Base-by-base conservation (phyloP, 2,329 filamentous ascomycete genomes). In the Aquanectria penicillioides region DNA sequence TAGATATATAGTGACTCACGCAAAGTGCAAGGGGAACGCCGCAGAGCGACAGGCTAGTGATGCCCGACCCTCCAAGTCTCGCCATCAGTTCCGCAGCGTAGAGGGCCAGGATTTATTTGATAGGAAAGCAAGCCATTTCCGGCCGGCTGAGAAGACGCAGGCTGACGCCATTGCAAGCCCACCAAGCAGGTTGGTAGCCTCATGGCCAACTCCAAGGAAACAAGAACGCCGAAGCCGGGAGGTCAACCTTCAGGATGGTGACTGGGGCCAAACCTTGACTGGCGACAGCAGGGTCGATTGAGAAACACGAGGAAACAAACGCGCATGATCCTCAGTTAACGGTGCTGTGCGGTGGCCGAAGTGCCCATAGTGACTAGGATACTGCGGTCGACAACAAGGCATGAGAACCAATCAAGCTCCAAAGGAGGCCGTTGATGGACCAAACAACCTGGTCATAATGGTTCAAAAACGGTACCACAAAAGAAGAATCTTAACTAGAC, bases 121-220 rank as follows among this genome's bases (percentile, higher is more conserved):
- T 61, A 52, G 58, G 64, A 62, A 62, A 43, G 41, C 61, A 57
- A 58, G 47, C 22, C 64, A 69, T 65, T 48, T 57, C 62, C 59
- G 25, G 37, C 52, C 28, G 41, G 47, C 28, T 54, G 44, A 40
- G 25, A 34, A 57, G 33, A 55, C 49, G 57, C 29, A 43, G 26
- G 41, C 57, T 72, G 70, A 72, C 70, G 69, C 65, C 70, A 72
- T 71, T 47, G 40, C 58, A 48, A 64, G 52, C 47, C 55, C 28
- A 29, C 58, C 51, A 31, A 40, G 33, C 37, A 43, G 47, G 46
- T 56, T 26, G 52, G 48, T 56, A 36, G 48, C 41, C 46, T 36
- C 52, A 44, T 31, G 55, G 18, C 41, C 52, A 55, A 36, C 41
- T 17, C 29, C 17, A 31, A 43, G 43, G 23, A 10, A 34, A 15